Evolutionary conservation across 2,329 filamentous ascomycete species (phyloP).

Genomic region (Rhexocercosporidium sp.): DNA sequence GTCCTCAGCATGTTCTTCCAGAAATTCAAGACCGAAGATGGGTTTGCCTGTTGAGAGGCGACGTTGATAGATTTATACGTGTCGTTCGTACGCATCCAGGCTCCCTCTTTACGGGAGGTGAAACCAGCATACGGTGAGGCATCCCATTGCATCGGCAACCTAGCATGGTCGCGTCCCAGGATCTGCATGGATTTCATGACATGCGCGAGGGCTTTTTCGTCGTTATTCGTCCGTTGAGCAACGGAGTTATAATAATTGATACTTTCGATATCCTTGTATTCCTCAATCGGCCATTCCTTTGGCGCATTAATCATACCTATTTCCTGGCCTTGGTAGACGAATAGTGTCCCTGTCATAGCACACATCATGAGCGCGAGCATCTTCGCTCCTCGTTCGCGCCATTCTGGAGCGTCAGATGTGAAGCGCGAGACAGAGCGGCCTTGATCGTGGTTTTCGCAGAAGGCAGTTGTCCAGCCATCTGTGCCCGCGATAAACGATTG

Average conservation of each 20-base stretch:
- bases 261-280: slow-evolving; percentile 56
- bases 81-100: slow-evolving; percentile 66
- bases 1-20: slow-evolving; percentile 38
- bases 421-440: slow-evolving; percentile 60
- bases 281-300: slow-evolving; percentile 53
- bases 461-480: slow-evolving; percentile 64
- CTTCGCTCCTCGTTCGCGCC: slow-evolving; percentile 47
- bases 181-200: slow-evolving; percentile 47
- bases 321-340: slow-evolving; percentile 65
- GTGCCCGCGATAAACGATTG: slow-evolving; percentile 57
- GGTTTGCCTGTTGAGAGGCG: slow-evolving; percentile 50
- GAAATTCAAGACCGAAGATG: slow-evolving; percentile 38
- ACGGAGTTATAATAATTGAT: slow-evolving; percentile 56
- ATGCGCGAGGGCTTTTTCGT: slow-evolving; percentile 47
- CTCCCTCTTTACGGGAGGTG: slow-evolving; percentile 53
- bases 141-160: slow-evolving; percentile 73
- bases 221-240: slow-evolving; percentile 41
- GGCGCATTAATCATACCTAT: slow-evolving; percentile 65
- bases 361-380: slow-evolving; percentile 57
- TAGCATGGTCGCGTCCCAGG: slow-evolving; percentile 67
- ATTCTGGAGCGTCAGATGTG: slow-evolving; percentile 38
- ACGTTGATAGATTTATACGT: slow-evolving; percentile 61
- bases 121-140: slow-evolving; percentile 63
- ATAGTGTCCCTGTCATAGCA: slow-evolving; percentile 59
- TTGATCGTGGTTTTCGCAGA: slow-evolving; percentile 69